Base-by-base conservation (phyloP, 768 basidiomycete genomes). In the Suillus brevipes region DNA sequence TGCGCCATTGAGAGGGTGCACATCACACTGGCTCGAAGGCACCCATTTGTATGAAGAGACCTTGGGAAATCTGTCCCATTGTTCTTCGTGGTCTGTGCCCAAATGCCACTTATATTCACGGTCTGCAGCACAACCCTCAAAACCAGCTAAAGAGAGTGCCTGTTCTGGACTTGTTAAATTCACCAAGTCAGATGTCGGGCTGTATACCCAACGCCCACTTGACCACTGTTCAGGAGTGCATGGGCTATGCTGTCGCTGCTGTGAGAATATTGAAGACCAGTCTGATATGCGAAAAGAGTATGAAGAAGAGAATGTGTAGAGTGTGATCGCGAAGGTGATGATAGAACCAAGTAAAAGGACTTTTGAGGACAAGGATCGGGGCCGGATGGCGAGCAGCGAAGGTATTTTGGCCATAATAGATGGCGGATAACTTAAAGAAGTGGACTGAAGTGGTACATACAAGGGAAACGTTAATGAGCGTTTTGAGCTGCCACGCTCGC, bases 21-120 rank as follows among this genome's bases (percentile, higher is more conserved):
- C 69, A 2, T 78, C 70, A 68, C 88, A 89, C 9, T 68, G 64
- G 16, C 76, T 69, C 6, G 81, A 79, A 2, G 87, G 86, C 0
- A 75, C 69, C 89, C 88, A 89, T 59, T 74, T 73, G 73, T 83
- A 89, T 1, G 83, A 81, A 40, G 81, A 76, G 9, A 83, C 85
- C 1, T 68, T 71, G 0, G 88, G 87, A 66, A 87, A 88, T 63
- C 87, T 78, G 64, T 81, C 78, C 76, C 78, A 87, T 36, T 80
- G 78, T 13, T 79, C 78, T 59, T 76, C 69, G 23, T 76, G 79
- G 74, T 88, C 87, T 1, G 83, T 72, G 9, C 80, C 87, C 31
- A 90, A 77, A 72, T 90, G 89, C 89, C 88, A 89, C 64, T 76
- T 77, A 67, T 81, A 83, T 73, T 89, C 88, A 61, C 87, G 79